Base-by-base conservation (phyloP, 768 basidiomycete genomes). In the Kondoa subrosea region DNA sequence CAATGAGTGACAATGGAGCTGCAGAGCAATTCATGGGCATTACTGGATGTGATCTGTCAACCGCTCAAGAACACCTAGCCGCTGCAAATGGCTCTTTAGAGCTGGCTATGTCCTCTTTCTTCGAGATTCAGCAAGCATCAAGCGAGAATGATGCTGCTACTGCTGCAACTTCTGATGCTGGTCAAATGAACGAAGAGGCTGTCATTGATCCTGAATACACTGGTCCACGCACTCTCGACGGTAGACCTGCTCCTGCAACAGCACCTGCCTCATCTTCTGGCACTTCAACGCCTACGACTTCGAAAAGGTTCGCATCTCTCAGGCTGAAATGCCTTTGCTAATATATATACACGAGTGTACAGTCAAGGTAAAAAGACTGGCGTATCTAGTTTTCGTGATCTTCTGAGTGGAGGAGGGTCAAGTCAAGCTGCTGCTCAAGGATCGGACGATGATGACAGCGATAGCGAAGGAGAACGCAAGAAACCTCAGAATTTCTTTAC, bases 401-500 rank as follows among this genome's bases (percentile, higher is more conserved):
- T 63, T 16, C 14, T 16, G 16, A 2, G 29, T 26, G 58, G 58
- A 16, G 69, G 50, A 3, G 17, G 56, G 60, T 26, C 68, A n/a
- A 65, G 65, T 16, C 26, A 21, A 17, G n/a, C 14, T 4, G 15
- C n/a, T 29, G 65, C 29, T 17, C 31, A n/a, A n/a, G 68, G 34
- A 3, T 34, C 26, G 15, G 62, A 34, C 65, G 65, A 61, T 32
- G 56, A 50, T 26, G 66, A 66, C 30, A 33, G 31, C 21, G 31
- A 26, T 25, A 67, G 62, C 31, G 81, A 82, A 21, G 79, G 80
- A 1, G 71, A 73, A 17, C 74, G 57, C 56, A 31, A 68, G 61
- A 73, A 78, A 60, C 76, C 74, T 2, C 84, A 88, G 73, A 85
- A 81, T 71, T 88, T 86, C 82, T 97, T 89, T 77, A 86, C 93